phyloP scores from a whole-genome alignment of 768 basidiomycete genomes.

The Holtermannia corniformis region DNA sequence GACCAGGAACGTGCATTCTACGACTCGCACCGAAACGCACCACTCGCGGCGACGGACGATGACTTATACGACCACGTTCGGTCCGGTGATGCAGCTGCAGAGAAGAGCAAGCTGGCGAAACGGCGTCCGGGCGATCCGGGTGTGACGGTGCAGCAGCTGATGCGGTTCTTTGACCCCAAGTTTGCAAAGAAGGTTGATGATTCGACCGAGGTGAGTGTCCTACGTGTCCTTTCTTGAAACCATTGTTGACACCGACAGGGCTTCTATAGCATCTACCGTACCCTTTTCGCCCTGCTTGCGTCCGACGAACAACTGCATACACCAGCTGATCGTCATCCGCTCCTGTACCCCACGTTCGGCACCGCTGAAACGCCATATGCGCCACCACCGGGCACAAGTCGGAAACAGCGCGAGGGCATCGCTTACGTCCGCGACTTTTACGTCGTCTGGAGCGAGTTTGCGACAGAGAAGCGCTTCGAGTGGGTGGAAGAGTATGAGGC shows the following conservation, averaged over 20 bases:
- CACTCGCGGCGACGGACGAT: constrained; percentile 72
- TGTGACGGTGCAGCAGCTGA: constrained; percentile 66
- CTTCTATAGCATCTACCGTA: constrained; percentile 81
- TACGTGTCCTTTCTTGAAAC: constrained; percentile 43
- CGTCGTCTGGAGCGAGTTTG: constrained; percentile 72
- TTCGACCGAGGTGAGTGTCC: constrained; percentile 47
- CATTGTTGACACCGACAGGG: constrained; percentile 47
- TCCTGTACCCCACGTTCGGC: constrained; percentile 77
- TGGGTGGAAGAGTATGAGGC: constrained; percentile 82
- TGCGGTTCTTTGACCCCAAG: constrained; percentile 65
- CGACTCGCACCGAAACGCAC: constrained; percentile 76
- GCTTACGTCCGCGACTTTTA: constrained; percentile 68
- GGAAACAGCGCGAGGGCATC: constrained; percentile 43
- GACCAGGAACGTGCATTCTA: constrained; percentile 92
- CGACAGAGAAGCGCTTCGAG: constrained; percentile 73
- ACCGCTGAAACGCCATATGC: constrained; percentile 65
- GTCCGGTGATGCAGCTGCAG: constrained; percentile 53
- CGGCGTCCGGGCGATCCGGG: constrained; percentile 57
- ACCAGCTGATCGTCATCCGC: constrained; percentile 33
- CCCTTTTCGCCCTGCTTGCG: constrained; percentile 71
- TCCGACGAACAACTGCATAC: constrained; percentile 61
- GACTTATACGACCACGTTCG: constrained; percentile 79
- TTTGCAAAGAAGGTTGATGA: constrained; percentile 36
- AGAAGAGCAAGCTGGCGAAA: constrained; percentile 37
- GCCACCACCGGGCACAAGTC: constrained; percentile 30